Percentiles rank a stretch among this genome's conserved stretches.
These are phyloP conservation scores for Talaromyces albobiverticillius DNA, from an alignment of 2,329 filamentous ascomycete genomes.

Conservation along the genomic window DNA sequence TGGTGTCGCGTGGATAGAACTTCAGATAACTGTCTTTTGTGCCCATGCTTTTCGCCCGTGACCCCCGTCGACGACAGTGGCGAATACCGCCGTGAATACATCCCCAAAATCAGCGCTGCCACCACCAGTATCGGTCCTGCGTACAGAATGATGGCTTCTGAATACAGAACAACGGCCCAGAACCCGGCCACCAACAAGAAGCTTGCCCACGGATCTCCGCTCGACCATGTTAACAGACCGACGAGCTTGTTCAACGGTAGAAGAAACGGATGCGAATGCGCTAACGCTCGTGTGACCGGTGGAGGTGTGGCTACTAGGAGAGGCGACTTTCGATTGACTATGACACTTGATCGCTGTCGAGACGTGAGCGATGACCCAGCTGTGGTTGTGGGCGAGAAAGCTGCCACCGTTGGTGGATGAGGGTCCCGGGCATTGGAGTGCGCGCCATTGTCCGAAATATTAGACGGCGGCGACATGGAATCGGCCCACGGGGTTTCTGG, in stretches of 20 bases:
- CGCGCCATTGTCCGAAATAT: slow-evolving; percentile 36
- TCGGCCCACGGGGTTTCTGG: slow-evolving; percentile 52
- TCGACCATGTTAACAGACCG: slow-evolving; percentile 90
- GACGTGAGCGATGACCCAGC: slow-evolving; percentile 65
- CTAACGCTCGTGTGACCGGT: slow-evolving; percentile 87
- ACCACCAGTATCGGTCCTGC: slow-evolving; percentile 83
- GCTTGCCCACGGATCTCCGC: slow-evolving; percentile 92
- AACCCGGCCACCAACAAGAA: slow-evolving; percentile 82
- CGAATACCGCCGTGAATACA: slow-evolving; percentile 89
- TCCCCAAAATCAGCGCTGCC: slow-evolving; percentile 74
- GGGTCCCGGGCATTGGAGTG: slow-evolving; percentile 36
- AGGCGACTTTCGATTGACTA: slow-evolving; percentile 96
- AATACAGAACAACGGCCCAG: slow-evolving; percentile 84
- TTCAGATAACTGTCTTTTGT: slow-evolving; percentile 55
- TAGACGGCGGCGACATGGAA: slow-evolving; percentile 50
- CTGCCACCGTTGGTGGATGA: slow-evolving; percentile 72
- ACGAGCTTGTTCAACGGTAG: slow-evolving; percentile 81
- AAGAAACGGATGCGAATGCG: slow-evolving; percentile 93
- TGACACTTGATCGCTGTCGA: slow-evolving; percentile 81
- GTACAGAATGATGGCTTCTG: slow-evolving; percentile 74
- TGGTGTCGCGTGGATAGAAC: slow-evolving; percentile 72
- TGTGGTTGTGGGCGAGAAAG: slow-evolving; percentile 82
- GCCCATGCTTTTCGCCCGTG: slow-evolving; percentile 61
- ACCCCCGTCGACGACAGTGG: slow-evolving; percentile 83
- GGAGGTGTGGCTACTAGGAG: slow-evolving; percentile 89